Base-by-base conservation (phyloP, 345 rosid species). In the Aquilaria sinensis region DNA sequence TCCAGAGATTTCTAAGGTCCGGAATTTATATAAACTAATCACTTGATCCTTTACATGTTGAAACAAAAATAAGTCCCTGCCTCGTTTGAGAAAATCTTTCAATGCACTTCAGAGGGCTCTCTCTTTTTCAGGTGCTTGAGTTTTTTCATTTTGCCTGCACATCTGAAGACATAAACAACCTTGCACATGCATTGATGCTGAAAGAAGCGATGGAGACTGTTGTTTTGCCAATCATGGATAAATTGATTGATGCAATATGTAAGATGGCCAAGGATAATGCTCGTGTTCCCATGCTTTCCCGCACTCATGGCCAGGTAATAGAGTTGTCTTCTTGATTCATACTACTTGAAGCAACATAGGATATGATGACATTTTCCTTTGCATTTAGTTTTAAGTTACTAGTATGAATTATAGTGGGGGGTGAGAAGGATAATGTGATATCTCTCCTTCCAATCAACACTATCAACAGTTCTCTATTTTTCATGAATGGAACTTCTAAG, bases 81-180 rank as follows among this genome's bases (percentile, higher is more conserved):
- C 43, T 37, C 54, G 31, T 37, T 13, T 4, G 31, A 53, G 53
- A 57, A 30, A 46, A 34, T 56, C 51, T 51, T 61, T 16, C 9
- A 57, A 47, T 69, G 16, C 54, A 15, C 11, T 57, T 41, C 14
- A 9, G 31, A 13, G 43, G 5, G 43, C 31, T 59, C 49, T 48
- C 53, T 56, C 43, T 50, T 13, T 45, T 63, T 23, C 80, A 90
- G 99, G 97, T 91, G 67, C 87, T 87, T 66, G 96, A 95, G 71
- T 95, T 87, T 75, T 89, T 95, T 69, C 99, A 91, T 80, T 91
- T 89, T 66, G 93, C 97, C 76, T 95, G 96, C 72, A 89, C 97
- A 10, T 91, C 97, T 1, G 99, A 91, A 73, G 99, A 95, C 70
- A 91, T 91, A 68, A 95, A 89, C 81, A 95, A 91, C 70, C 91